A percentile compares a stretch with the other conserved stretches of the same genome.
phyloP scores from a whole-genome alignment of 495 filamentous ascomycete genomes.

The Parathielavia appendiculata region DNA sequence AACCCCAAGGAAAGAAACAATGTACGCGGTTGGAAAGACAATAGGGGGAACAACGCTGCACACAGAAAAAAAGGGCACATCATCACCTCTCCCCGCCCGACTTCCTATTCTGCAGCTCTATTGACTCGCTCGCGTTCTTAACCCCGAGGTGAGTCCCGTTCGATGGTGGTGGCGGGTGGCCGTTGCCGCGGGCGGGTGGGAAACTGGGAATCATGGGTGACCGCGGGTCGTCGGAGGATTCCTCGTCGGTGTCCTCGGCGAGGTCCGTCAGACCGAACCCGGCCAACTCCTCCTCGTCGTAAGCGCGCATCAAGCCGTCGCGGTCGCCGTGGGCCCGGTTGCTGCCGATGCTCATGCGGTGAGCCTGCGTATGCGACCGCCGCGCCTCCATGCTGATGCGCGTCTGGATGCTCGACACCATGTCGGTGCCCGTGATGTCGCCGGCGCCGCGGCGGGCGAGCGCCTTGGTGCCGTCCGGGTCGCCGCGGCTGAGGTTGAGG shows the following conservation, averaged over 20 bases:
- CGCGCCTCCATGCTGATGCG: conserved; percentile 87
- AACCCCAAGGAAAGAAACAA: background rate
- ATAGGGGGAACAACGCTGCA: too few species aligned
- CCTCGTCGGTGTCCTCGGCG: conserved; percentile 62
- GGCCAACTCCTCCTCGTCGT: conserved; percentile 70
- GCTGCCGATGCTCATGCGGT: conserved; percentile 53
- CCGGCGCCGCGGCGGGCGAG: conserved; percentile 59
- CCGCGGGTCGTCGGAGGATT: conserved; percentile 26
- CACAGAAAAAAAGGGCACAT: background rate
- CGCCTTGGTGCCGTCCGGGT: conserved; percentile 71
- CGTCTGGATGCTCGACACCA: conserved; percentile 80
- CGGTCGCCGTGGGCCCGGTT: conserved; percentile 59
- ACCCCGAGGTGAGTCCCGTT: conserved; percentile 12
- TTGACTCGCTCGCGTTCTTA: conserved; percentile 33
- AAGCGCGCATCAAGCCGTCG: conserved; percentile 75
- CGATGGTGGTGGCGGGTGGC: background rate
- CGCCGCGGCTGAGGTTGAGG: conserved; percentile 84
- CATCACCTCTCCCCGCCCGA: conserved; percentile 26
- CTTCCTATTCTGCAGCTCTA: conserved; percentile 43
- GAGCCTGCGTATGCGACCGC: conserved; percentile 41
- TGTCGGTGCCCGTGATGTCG: conserved; percentile 85
- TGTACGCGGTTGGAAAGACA: too few species aligned
- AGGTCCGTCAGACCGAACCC: conserved; percentile 59
- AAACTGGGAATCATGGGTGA: conserved; percentile 32
- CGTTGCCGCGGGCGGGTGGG: conserved; percentile 13